Evolutionary conservation across 1,139 yeast genomes (phyloP).

Genomic region (Lodderomyces theae): DNA sequence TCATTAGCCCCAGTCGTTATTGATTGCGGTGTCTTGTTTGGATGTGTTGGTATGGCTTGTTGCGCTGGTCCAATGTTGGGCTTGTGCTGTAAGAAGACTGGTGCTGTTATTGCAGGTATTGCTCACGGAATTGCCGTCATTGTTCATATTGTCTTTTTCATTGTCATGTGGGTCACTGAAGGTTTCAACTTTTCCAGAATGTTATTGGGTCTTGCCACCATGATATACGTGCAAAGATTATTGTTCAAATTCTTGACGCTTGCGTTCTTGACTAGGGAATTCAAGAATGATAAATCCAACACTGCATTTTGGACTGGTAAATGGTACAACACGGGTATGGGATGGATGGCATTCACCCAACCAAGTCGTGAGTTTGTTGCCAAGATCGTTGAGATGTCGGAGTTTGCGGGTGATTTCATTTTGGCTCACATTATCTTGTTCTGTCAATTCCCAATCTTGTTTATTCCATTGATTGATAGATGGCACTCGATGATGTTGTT

Average conservation of each 20-base stretch:
- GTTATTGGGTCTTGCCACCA: constrained; percentile 81
- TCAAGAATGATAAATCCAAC: constrained; percentile 94
- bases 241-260: constrained; percentile 83
- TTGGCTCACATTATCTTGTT: constrained; percentile 87
- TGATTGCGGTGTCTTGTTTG: constrained; percentile 80
- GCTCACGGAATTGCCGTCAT: constrained; percentile 95
- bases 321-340: constrained; percentile 95
- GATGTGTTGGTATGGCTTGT: constrained; percentile 79
- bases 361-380: constrained; percentile 96
- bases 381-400: constrained; percentile 89
- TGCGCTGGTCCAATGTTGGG: constrained; percentile 97
- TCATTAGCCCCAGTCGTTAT: constrained; percentile 88
- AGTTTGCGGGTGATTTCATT: constrained; percentile 94
- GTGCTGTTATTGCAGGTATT: constrained; percentile 94
- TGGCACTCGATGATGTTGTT: constrained; percentile 98
- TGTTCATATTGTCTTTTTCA: constrained; percentile 79
- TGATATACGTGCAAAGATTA: constrained; percentile 84
- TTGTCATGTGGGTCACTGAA: constrained; percentile 96
- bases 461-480: constrained; percentile 87
- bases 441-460: constrained; percentile 83
- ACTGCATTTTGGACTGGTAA: constrained; percentile 99
- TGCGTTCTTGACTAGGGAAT: constrained; percentile 86
- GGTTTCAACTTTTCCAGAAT: constrained; percentile 87
- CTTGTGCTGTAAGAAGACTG: constrained; percentile 95
- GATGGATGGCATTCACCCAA: constrained; percentile 94